These are phyloP conservation scores for Fusarium mangiferae DNA, from an alignment of 2,329 filamentous ascomycete genomes.

Conservation along the genomic window DNA sequence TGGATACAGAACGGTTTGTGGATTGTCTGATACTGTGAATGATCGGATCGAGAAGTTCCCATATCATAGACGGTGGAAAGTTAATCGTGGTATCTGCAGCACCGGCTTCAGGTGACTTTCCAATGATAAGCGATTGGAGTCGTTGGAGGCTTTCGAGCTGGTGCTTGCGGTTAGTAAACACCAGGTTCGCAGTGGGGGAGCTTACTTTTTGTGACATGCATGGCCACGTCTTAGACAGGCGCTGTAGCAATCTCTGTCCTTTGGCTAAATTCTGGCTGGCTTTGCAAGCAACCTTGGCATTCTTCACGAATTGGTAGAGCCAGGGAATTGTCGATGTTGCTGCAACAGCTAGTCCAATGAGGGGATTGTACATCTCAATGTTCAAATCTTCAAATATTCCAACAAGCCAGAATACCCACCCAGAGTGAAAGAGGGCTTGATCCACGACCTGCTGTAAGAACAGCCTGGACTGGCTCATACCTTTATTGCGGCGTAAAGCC, in stretches of 20 bases:
- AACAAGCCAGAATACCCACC: constrained; percentile 19
- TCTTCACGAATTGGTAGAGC: constrained; percentile 9
- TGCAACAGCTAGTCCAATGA: constrained; percentile 2
- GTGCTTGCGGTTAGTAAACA: rapidly evolving
- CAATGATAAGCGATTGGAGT: background rate
- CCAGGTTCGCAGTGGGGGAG: rapidly evolving
- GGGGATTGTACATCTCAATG: background rate
- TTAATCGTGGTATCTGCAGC: background rate
- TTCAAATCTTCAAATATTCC: constrained; percentile 12
- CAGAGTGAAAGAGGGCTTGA: constrained; percentile 6
- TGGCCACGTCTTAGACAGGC: background rate
- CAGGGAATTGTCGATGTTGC: constrained; percentile 13
- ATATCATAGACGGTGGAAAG: constrained; percentile 15
- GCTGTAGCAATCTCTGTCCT: background rate
- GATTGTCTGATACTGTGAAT: background rate
- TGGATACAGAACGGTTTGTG: rapidly evolving
- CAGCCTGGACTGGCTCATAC: background rate
- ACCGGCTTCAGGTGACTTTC: background rate
- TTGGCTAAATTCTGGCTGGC: background rate
- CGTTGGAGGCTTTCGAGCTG: background rate
- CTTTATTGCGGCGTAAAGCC: background rate
- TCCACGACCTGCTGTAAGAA: constrained; percentile 17
- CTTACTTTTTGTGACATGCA: constrained; percentile 4
- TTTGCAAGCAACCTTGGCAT: background rate
- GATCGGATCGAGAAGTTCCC: constrained; percentile 10